A percentile compares a stretch with the other conserved stretches of the same genome.
Conservation (phyloP, 1,284 basidiomycete species). For the Serendipita sp. region DNA sequence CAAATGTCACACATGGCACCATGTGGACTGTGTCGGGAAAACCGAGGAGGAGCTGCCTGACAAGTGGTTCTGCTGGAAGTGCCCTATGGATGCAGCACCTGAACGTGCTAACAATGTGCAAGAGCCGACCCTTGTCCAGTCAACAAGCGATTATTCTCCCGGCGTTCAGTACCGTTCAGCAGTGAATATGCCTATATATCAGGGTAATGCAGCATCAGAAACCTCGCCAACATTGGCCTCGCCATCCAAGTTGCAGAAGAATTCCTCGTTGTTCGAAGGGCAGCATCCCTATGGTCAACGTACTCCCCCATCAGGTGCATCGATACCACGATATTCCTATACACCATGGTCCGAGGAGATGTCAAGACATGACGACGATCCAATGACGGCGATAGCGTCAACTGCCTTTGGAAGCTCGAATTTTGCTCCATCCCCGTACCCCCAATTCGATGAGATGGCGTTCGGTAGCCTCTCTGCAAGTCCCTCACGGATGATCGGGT, state of each 20-base stretch:
- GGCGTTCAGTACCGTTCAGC: not conserved
- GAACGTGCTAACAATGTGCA: not conserved
- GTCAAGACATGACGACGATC: not conserved
- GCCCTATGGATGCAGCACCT: not conserved
- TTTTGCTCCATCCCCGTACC: not conserved
- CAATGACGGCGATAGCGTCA: not conserved
- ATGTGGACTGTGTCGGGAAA: conserved; percentile 1
- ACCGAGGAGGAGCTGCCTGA: not conserved
- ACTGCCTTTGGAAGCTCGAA: not conserved
- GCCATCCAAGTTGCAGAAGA: not conserved
- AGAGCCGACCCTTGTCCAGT: not conserved
- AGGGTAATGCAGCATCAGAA: not conserved
- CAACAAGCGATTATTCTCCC: not conserved
- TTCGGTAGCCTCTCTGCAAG: not conserved
- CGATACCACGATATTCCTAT: not conserved
- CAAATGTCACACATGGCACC: conserved; percentile 53
- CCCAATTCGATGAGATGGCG: not conserved
- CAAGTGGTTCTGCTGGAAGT: conserved; percentile 7
- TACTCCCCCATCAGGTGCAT: not conserved
- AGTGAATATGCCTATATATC: not conserved
- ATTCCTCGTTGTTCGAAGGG: not conserved
- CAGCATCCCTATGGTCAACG: not conserved
- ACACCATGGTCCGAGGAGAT: not conserved
- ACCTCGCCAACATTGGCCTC: not conserved
- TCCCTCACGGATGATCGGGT: not conserved